phyloP scores from a whole-genome alignment of 2,329 filamentous ascomycete genomes.

The Colletotrichum sp. region DNA sequence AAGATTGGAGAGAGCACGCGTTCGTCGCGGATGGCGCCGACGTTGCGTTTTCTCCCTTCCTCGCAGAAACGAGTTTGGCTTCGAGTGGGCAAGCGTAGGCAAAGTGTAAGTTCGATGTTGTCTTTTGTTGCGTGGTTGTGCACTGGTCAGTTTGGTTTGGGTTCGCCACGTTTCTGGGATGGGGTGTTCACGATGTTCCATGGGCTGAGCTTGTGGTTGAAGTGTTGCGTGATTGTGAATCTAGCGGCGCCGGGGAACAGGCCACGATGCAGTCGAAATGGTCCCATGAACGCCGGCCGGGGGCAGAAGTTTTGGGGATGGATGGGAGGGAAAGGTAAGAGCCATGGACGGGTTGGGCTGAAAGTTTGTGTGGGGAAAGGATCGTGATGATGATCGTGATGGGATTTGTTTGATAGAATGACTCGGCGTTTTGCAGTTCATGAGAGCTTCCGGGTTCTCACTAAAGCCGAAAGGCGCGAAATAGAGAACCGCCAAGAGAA shows the following conservation, averaged over 20 bases:
- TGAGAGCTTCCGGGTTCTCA: neutral
- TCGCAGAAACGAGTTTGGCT: neutral
- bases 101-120: neutral
- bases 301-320: neutral
- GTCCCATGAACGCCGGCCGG: neutral
- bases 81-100: neutral
- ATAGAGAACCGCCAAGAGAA: neutral
- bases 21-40: slow-evolving; percentile 18
- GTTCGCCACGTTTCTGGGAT: neutral
- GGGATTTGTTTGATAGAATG: neutral
- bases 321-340: neutral
- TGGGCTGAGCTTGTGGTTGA: neutral
- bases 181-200: neutral
- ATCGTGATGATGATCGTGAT: neutral
- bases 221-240: neutral
- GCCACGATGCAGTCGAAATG: neutral
- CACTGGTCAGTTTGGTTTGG: neutral
- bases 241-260: neutral
- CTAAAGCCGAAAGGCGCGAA: neutral
- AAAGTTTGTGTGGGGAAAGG: neutral
- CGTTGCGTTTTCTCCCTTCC: neutral
- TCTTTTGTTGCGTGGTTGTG: neutral
- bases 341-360: neutral
- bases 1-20: neutral
- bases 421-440: neutral